Evolutionary conservation across 177 flowering plant genomes (phyloP).

Genomic region (Vitis hybrid): DNA sequence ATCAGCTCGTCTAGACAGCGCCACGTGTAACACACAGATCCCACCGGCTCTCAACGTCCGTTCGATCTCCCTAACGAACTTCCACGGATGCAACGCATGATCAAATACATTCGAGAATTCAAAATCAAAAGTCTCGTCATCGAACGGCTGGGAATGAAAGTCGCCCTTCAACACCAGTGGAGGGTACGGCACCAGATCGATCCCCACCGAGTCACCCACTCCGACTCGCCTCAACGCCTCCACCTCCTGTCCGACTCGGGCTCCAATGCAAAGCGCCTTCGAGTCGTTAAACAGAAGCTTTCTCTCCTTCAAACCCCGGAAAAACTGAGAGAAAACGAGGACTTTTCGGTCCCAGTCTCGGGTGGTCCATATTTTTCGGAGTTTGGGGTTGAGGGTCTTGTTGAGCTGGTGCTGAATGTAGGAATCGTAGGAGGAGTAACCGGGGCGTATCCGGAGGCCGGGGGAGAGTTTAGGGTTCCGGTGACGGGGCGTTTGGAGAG

Average conservation of each 20-base stretch:
- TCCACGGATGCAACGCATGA: conserved; percentile 37
- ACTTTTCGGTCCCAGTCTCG: conserved; percentile 87
- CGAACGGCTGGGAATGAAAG: conserved; percentile 43
- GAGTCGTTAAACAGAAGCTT: conserved; percentile 50
- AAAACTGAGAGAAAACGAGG: conserved; percentile 57
- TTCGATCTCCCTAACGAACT: conserved; percentile 43
- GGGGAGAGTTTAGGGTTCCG: conserved; percentile 13
- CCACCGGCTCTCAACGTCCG: conserved; percentile 50
- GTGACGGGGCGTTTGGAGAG: conserved; percentile 19
- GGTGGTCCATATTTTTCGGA: conserved; percentile 71
- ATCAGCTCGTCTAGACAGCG: conserved; percentile 26
- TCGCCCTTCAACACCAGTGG: conserved; percentile 40
- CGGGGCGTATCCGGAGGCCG: conserved; percentile 57
- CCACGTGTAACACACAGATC: conserved; percentile 45
- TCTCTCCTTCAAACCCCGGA: conserved; percentile 32
- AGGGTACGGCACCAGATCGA: conserved; percentile 59
- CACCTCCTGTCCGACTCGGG: conserved; percentile 88
- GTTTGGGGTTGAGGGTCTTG: conserved; percentile 76
- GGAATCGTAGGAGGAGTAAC: conserved; percentile 57
- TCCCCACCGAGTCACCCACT: conserved; percentile 63
- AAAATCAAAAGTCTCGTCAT: conserved; percentile 39
- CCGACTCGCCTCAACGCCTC: conserved; percentile 63
- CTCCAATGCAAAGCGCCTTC: conserved; percentile 66
- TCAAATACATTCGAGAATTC: conserved; percentile 50
- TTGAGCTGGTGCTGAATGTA: conserved; percentile 70